phyloP scores from a whole-genome alignment of 306 rosid genomes.

The Acacia melanoxylon region DNA sequence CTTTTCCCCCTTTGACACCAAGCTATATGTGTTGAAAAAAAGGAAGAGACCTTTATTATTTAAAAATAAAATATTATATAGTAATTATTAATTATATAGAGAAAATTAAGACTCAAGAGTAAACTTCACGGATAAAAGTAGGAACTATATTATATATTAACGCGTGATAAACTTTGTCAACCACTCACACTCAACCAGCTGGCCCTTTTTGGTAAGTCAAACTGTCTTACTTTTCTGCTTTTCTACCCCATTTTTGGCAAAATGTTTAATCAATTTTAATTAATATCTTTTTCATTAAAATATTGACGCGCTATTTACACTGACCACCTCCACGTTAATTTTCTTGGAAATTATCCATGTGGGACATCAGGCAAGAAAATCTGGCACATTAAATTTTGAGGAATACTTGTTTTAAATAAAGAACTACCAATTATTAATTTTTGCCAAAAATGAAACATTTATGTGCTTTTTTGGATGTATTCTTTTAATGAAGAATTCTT shows the following conservation, averaged over 20 bases:
- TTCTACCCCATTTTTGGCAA: neutral
- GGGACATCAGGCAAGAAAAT: neutral
- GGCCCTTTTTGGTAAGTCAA: conserved; percentile 23
- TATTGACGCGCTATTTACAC: neutral
- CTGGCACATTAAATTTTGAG: neutral
- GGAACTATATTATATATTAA: neutral
- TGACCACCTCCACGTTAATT: neutral
- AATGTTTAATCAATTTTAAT: neutral
- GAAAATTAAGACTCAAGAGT: neutral
- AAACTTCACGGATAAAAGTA: neutral
- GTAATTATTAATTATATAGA: no score
- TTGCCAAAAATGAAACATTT: neutral
- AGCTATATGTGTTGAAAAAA: no score
- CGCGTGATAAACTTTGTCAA: conserved; percentile 25
- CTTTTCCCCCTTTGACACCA: no score
- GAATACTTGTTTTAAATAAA: neutral
- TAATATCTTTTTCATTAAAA: neutral
- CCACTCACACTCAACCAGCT: conserved; percentile 39
- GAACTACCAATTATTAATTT: neutral
- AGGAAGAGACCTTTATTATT: no score
- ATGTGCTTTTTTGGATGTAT: neutral
- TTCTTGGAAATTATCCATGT: neutral
- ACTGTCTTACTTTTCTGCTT: conserved; percentile 4
- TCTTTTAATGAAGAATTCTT: no score
- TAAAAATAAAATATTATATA: no score